A percentile compares a stretch with the other conserved stretches of the same genome.
phyloP scores from a whole-genome alignment of 805 yeast genomes.

The Schizosaccharomyces cryophilus region DNA sequence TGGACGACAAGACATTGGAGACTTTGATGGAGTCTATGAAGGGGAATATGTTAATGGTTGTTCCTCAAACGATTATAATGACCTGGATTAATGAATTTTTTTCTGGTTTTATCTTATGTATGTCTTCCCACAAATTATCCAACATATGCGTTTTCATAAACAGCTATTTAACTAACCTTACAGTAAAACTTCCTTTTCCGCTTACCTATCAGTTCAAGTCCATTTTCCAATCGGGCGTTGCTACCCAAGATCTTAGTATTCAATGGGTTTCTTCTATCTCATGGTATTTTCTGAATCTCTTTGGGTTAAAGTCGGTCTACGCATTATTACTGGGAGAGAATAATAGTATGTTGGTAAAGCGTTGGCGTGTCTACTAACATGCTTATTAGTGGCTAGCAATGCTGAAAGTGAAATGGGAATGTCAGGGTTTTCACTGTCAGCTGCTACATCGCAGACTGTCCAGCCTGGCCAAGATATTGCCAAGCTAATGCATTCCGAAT shows the following conservation, averaged over 20 bases:
- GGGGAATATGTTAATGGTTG: constrained; percentile 54
- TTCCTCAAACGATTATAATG: constrained; percentile 86
- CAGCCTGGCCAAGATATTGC: constrained; percentile 27
- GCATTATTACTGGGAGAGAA: constrained; percentile 36
- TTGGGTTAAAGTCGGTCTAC: constrained; percentile 64
- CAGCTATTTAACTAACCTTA: constrained; percentile 13
- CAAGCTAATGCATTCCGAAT: constrained; percentile 39
- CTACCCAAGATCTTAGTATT: constrained; percentile 63
- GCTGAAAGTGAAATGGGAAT: constrained; percentile 15
- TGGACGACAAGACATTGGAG: constrained; percentile 49
- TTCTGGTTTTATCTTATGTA: constrained; percentile 36
- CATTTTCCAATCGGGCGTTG: constrained; percentile 74
- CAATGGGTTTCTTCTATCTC: constrained; percentile 84
- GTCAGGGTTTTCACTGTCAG: constrained; percentile 15
- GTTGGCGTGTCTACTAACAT: not conserved
- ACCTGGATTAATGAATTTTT: constrained; percentile 88
- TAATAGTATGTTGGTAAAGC: constrained; percentile 5
- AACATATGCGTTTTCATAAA: too few relatives aligned
- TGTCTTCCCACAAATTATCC: not conserved
- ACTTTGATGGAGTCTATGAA: constrained; percentile 55
- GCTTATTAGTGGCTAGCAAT: not conserved
- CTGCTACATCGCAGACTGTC: constrained; percentile 23
- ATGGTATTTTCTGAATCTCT: constrained; percentile 76
- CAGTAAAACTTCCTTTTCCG: constrained; percentile 78
- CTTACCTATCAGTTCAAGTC: constrained; percentile 70